phyloP scores from a whole-genome alignment of 176 grass and related monocot species.

The Avena sativa region DNA sequence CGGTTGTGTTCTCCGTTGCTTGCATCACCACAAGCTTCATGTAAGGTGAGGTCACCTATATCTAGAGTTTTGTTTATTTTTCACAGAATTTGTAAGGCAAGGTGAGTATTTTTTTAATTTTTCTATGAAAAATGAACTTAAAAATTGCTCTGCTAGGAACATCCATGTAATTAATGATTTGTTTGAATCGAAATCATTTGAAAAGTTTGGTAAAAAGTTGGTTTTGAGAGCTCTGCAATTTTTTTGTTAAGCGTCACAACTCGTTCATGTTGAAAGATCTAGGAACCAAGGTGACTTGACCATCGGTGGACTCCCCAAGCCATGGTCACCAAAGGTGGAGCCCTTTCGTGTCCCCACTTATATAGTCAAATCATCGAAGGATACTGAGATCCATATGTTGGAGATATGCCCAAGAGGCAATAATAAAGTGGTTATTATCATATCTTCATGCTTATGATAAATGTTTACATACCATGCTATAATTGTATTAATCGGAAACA shows the following conservation, averaged over 20 bases:
- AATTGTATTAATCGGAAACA: too few species aligned
- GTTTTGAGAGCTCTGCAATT: background rate
- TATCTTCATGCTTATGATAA: too few species aligned
- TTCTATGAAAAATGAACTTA: background rate
- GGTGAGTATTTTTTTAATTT: background rate
- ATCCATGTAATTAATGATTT: background rate
- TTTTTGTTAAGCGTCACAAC: background rate
- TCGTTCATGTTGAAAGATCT: background rate
- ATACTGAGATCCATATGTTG: background rate
- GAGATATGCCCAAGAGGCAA: too few species aligned
- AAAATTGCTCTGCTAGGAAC: background rate
- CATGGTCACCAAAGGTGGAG: background rate
- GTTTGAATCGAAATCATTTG: background rate
- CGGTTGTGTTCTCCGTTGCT: background rate
- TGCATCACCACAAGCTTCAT: background rate
- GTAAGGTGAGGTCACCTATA: background rate
- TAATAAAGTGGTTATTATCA: too few species aligned
- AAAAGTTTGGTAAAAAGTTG: background rate
- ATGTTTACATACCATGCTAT: too few species aligned
- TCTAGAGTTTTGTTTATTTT: background rate
- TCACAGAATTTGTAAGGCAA: too few species aligned
- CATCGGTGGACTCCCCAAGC: background rate
- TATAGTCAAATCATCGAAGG: background rate
- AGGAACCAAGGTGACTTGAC: background rate
- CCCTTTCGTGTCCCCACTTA: background rate